Evolutionary conservation across 2,329 filamentous ascomycete genomes (phyloP), one percentile per base, ranked within the genome.

Genomic region (Colletotrichum cuscutae): DNA sequence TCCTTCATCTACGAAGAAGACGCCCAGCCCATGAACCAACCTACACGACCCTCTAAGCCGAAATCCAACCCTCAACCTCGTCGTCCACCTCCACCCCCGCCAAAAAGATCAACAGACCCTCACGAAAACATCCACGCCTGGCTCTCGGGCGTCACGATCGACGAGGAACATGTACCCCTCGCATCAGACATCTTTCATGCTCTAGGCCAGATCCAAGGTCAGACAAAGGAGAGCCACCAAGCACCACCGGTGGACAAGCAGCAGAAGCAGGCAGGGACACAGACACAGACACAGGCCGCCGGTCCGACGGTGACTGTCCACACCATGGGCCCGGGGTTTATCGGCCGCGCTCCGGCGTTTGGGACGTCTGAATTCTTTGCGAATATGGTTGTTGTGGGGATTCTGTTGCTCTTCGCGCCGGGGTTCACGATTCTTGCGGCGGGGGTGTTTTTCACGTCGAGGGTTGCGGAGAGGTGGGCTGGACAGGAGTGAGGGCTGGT

Each of bases 341-440:
- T 61, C 5, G 71, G 71, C 3, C 49, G 71, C n/a, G 66, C 71
- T 8, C 71, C 71, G 13, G 66, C 71, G 12, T 22, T 73, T 15
- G 46, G 46, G 2, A 70, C 71, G 22, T 70, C 71, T 2, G 71
- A 73, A 49, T 71, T 73, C 19, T 49, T 73, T 6, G 71, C 71
- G 26, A 73, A 73, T 1, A 37, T 70, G 4, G 49, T 61, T 2
- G 56, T 73, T 1, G 71, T 73, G 24, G 71, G 66, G 2, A 71
- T 73, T n/a, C 28, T 73, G 11, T 13, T 73, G 28, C 12, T 73
- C 22, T 73, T 73, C 24, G 71, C 71, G 24, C 71, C 71, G 12
- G 71, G 71, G 2, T 73, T 73, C 9, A 73, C 71, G 8, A 46
- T 73, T 9, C 19, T 73, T 26, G 71, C 71, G 46, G 71, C 71